Evolutionary conservation across 192 early-diverging fungal species (phyloP).

Genomic region (Backusella psychrophila): DNA sequence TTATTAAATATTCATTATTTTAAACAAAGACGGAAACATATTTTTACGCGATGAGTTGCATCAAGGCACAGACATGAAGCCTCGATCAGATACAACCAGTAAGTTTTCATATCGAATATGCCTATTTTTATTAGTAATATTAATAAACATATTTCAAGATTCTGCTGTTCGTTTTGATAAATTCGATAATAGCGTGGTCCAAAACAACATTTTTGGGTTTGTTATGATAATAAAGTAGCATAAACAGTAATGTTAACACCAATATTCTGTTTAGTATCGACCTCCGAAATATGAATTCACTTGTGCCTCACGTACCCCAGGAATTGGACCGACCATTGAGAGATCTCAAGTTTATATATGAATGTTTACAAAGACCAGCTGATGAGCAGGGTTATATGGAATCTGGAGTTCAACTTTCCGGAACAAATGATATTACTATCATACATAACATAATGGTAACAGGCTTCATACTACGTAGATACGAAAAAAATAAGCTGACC

Average conservation of each 20-base stretch:
- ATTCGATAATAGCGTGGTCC: conserved; percentile 10
- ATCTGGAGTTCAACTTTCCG: conserved; percentile 22
- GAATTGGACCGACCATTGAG: not conserved
- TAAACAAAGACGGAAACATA: conserved; percentile 21
- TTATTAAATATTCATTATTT: not conserved
- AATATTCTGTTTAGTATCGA: conserved; percentile 20
- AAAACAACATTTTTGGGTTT: conserved; percentile 33
- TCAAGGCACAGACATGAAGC: conserved; percentile 15
- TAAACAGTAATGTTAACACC: not conserved
- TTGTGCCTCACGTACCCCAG: not conserved
- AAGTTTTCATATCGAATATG: not conserved
- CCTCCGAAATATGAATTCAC: conserved; percentile 10
- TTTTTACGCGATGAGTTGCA: conserved; percentile 23
- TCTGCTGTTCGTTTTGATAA: conserved; percentile 18
- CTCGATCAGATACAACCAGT: conserved; percentile 18
- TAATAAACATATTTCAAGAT: conserved; percentile 7
- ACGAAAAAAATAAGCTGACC: not conserved
- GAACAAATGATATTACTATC: conserved; percentile 26
- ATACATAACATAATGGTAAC: conserved; percentile 27
- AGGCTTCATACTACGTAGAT: not conserved
- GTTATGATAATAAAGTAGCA: not conserved
- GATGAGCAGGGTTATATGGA: conserved; percentile 27
- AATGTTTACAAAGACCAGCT: conserved; percentile 3
- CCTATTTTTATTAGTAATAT: not conserved
- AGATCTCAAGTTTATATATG: not conserved